A percentile compares a stretch with the other conserved stretches of the same genome.
Conservation (phyloP, 805 yeast species). For the Kluyveromyces aestuarii region DNA sequence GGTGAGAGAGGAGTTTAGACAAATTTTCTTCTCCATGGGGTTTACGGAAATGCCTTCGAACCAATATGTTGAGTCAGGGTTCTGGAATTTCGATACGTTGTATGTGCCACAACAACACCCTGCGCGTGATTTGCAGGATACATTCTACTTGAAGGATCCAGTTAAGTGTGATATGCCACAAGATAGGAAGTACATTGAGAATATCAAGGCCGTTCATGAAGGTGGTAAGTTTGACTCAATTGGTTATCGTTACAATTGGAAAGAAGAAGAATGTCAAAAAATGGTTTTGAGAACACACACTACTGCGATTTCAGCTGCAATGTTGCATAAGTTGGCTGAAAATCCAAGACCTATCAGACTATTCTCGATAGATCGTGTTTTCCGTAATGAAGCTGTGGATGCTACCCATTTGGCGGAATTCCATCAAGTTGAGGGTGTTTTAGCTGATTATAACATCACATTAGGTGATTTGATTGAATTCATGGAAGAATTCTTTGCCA, state of each 20-base stretch:
- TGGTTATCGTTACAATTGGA: constrained; percentile 99
- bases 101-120: constrained; percentile 99
- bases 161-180: constrained; percentile 69
- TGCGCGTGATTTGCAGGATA: constrained; percentile 97
- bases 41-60: constrained; percentile 99
- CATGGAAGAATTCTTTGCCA: constrained; percentile 93
- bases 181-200: constrained; percentile 69
- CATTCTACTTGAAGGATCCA: constrained; percentile 96
- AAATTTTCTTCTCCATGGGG: constrained; percentile 95
- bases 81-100: constrained; percentile 97
- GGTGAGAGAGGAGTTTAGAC: constrained; percentile 96
- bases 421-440: constrained; percentile 98
- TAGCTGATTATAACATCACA: constrained; percentile 92
- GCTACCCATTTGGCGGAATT: constrained; percentile 99
- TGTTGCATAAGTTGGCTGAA: constrained; percentile 79
- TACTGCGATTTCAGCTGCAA: constrained; percentile 83
- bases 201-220: constrained; percentile 78
- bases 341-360: constrained; percentile 86
- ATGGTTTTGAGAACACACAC: constrained; percentile 96
- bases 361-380: constrained; percentile 95
- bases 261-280: constrained; percentile 77
- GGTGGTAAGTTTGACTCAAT: constrained; percentile 87
- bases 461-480: constrained; percentile 95
- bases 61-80: constrained; percentile 95
- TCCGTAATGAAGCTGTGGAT: constrained; percentile 99